Conservation (phyloP, 2,329 filamentous ascomycete genomes). For the Aspergillus transmontanensis region DNA sequence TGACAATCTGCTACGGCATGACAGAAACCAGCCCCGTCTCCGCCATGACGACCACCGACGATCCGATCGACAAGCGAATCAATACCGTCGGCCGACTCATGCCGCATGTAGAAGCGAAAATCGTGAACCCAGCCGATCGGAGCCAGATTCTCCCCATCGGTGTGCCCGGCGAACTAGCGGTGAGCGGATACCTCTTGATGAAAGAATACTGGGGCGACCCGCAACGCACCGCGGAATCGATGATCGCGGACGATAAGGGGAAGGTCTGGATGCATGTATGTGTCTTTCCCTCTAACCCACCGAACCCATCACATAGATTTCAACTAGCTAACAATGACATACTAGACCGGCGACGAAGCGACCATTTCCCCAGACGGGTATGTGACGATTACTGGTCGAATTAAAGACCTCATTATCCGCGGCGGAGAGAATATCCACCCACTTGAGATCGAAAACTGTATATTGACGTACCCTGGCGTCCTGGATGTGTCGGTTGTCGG, state of each 20-base stretch:
- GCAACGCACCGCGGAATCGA: slow-evolving; percentile 68
- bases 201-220: slow-evolving; percentile 84
- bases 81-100: slow-evolving; percentile 77
- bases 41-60: slow-evolving; percentile 78
- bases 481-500: slow-evolving; percentile 82
- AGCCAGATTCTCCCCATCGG: slow-evolving; percentile 62
- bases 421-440: slow-evolving; percentile 97
- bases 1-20: slow-evolving; percentile 97
- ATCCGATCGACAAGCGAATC: slow-evolving; percentile 73
- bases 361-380: slow-evolving; percentile 81
- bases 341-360: slow-evolving; percentile 84
- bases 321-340: not conserved
- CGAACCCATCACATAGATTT: not conserved
- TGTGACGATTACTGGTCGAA: slow-evolving; percentile 82
- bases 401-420: slow-evolving; percentile 94
- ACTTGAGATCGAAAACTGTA: slow-evolving; percentile 85
- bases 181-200: slow-evolving; percentile 86
- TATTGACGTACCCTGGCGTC: slow-evolving; percentile 72
- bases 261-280: slow-evolving; percentile 75
- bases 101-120: slow-evolving; percentile 78
- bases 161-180: slow-evolving; percentile 76
- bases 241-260: slow-evolving; percentile 58
- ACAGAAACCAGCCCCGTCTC: slow-evolving; percentile 76
- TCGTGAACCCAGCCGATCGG: slow-evolving; percentile 71
- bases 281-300: slow-evolving; percentile 3